phyloP scores from a whole-genome alignment of 345 rosid genomes.

The Mangifera indica region DNA sequence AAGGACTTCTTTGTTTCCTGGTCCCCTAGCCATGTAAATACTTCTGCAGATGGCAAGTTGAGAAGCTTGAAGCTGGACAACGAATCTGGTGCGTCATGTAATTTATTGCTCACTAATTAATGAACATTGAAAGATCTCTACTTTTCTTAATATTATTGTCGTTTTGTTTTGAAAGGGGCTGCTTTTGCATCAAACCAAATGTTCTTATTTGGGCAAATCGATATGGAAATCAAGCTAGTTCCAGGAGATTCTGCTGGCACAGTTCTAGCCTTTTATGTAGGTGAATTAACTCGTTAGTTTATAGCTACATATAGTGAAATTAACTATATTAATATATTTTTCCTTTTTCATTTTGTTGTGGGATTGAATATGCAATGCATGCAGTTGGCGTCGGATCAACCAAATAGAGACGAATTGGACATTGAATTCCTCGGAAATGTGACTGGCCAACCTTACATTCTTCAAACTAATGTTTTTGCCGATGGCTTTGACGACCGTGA shows the following conservation, averaged over 20 bases:
- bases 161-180: constrained; percentile 44
- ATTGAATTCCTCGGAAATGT: constrained; percentile 79
- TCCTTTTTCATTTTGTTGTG: neutral
- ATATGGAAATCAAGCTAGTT: constrained; percentile 79
- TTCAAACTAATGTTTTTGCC: constrained; percentile 74
- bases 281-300: neutral
- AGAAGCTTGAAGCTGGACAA: constrained; percentile 73
- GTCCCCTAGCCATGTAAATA: constrained; percentile 74
- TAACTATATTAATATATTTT: neutral
- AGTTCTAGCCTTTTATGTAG: constrained; percentile 75
- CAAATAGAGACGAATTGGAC: constrained; percentile 78
- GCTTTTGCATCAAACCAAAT: constrained; percentile 63
- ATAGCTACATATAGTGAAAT: neutral
- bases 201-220: constrained; percentile 73
- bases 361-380: neutral
- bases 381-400: constrained; percentile 71
- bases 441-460: constrained; percentile 64
- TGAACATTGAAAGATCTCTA: neutral
- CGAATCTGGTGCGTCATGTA: constrained; percentile 52
- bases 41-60: constrained; percentile 61
- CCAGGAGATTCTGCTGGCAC: constrained; percentile 83
- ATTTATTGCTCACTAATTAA: neutral
- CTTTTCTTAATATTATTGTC: neutral
- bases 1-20: constrained; percentile 69
- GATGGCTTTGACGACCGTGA: constrained; percentile 73